These are phyloP conservation scores for Boletus rubescentipes DNA, from an alignment of 768 basidiomycete species.

Conservation along the genomic window DNA sequence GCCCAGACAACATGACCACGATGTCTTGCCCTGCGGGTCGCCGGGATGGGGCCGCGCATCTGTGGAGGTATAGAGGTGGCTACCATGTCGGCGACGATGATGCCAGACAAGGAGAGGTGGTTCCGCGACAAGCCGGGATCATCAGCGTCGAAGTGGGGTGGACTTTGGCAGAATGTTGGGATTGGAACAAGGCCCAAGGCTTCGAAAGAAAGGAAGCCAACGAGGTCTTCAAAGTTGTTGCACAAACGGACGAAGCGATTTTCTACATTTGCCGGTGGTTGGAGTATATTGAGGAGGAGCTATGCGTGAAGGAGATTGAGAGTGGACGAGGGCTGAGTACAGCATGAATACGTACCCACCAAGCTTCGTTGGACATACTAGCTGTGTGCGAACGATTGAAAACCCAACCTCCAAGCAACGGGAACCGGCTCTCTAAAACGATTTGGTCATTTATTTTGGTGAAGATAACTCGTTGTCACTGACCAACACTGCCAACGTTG, in stretches of 20 bases:
- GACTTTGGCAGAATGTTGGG: conserved; percentile 19
- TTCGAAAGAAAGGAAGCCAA: conserved; percentile 29
- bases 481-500: conserved; percentile 10
- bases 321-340: no score
- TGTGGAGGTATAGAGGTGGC: not conserved
- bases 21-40: conserved; percentile 5
- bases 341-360: conserved; percentile 28
- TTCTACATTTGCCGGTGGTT: conserved; percentile 23
- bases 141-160: not conserved
- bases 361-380: conserved; percentile 29
- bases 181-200: conserved; percentile 18
- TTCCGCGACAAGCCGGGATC: conserved; percentile 11
- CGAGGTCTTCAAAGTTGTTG: conserved; percentile 30
- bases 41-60: conserved; percentile 1
- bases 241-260: conserved; percentile 33
- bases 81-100: conserved; percentile 22
- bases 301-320: not conserved
- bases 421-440: conserved; percentile 16
- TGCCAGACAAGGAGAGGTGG: conserved; percentile 22
- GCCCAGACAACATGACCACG: conserved; percentile 24
- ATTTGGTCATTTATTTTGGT: not conserved
- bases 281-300: conserved; percentile 3
- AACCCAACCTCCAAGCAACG: conserved; percentile 33
- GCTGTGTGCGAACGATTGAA: conserved; percentile 23
- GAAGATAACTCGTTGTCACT: not conserved